Base-by-base conservation (phyloP, 768 basidiomycete genomes). In the Gloeophyllum trabeum region DNA sequence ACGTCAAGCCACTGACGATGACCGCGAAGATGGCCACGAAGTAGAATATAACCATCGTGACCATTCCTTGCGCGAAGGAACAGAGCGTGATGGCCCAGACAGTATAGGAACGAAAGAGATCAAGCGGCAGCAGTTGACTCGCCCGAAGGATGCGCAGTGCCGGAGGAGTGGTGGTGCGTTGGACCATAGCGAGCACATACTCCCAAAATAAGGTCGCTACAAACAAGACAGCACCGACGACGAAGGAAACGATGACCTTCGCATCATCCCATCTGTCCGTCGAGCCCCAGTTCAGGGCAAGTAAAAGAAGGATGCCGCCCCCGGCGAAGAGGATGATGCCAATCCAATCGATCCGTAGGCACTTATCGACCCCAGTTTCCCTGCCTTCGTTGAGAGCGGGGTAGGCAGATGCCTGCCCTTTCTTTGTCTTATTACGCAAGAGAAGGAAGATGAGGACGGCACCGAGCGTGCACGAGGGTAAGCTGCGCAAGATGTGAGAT, bases 271-370 rank as follows among this genome's bases (percentile, higher is more conserved):
- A 75, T 37, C 49, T 44, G 21, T 60, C 59, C 6, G 51, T 49
- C n/a, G 71, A 66, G 5, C 72, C 72, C 68, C 69, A 71, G 49
- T 67, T 71, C 40, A 75, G 60, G 14, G 66, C 73, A 3, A 75
- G 64, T 21, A 75, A 55, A 40, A 75, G 43, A 20, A 71, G 61
- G 35, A 72, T 61, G 13, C 71, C 66, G 20, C 62, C 67, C 5
- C 43, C 46, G 49, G 67, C 56, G 48, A 73, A 73, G 32, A 73
- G 46, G 30, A 59, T 40, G 1, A 63, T 62, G 22, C 72, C 72
- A 16, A 73, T 39, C 66, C 72, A 69, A 50, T 75, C 72, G 38
- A 75, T 57, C 34, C 59, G 48, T 32, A 49, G 46, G 48, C 65
- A 25, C 48, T 62, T 53, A 46, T 59, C 39, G 2, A 50, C 1